Evolutionary conservation across 202 grass and related monocot genomes (phyloP), one percentile per base, ranked within the genome.

Genomic region (Zizania palustris): DNA sequence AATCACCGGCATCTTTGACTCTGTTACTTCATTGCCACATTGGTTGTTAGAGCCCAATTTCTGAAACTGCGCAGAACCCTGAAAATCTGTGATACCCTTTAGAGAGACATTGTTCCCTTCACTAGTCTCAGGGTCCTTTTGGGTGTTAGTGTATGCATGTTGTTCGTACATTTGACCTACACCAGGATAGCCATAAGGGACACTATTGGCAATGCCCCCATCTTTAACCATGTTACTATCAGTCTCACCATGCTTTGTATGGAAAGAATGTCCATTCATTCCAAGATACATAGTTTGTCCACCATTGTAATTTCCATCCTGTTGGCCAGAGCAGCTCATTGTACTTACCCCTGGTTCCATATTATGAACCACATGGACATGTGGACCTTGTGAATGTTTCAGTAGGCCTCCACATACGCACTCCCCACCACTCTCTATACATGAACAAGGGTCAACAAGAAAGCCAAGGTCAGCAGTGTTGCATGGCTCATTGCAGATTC

Each of bases 241-340:
- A 51, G 49, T 73, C 14, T 77, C 80, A 81, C 72, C 49, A 84
- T 78, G 71, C 46, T 88, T 73, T 34, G 55, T n/a, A 67, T 71
- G 83, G 71, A 86, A 92, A 73, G 80, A 39, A 76, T 84, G 80
- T 0, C 78, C 76, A 84, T 83, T 73, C 61, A 79, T 84, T 75
- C 80, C 87, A 59, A 61, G 70, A 69, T 87, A 89, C 12, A 56
- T 34, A 80, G 34, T 51, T 43, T 87, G 84, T 49, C 55, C 79
- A 35, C 61, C 45, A 5, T 65, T 79, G 83, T 88, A 90, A 56
- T 46, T 60, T 57, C 59, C 50, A 75, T 64, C 75, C 33, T 40
- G 22, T 67, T 90, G 75, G 20, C n/a, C 85, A 64, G 81, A 88
- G 36, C 72, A 70, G 28, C 69, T 78, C 45, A 88, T 41, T 18